A percentile compares a stretch with the other conserved stretches of the same genome.
Conservation (phyloP, 225 moss, liverwort and hornwort species). For the Straminergon stramineum region DNA sequence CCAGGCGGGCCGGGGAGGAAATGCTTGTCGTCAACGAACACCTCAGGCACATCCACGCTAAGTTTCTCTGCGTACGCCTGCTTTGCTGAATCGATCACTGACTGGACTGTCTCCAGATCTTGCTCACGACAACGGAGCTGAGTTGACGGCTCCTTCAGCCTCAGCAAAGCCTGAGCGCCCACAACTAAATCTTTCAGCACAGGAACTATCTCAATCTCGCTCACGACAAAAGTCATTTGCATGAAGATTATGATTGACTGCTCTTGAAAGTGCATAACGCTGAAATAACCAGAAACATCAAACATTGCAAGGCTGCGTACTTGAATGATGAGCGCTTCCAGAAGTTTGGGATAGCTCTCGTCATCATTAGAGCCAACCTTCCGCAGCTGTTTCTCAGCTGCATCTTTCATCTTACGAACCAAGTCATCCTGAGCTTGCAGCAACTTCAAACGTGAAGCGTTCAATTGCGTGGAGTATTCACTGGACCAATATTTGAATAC, state of each 20-base stretch:
- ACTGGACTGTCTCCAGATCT: constrained; percentile 45
- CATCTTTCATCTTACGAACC: constrained; percentile 67
- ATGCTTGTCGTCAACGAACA: constrained; percentile 46
- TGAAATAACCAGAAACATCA: neutral
- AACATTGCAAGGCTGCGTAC: neutral
- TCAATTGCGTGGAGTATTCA: constrained; percentile 75
- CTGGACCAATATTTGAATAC: constrained; percentile 7
- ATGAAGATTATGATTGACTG: neutral
- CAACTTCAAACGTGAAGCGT: constrained; percentile 66
- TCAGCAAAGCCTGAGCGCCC: constrained; percentile 39
- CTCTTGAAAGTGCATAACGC: neutral
- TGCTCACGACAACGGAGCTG: constrained; percentile 71
- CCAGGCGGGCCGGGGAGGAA: constrained; percentile 74
- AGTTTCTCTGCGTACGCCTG: constrained; percentile 38
- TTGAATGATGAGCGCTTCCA: constrained; percentile 60
- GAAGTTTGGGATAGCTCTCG: constrained; percentile 45
- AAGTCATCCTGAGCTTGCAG: constrained; percentile 82
- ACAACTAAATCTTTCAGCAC: neutral
- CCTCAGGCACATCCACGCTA: constrained; percentile 31
- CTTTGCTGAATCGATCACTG: constrained; percentile 47
- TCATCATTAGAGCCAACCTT: constrained; percentile 37
- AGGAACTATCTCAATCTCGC: neutral
- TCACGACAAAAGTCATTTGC: neutral
- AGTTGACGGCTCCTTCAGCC: constrained; percentile 53
- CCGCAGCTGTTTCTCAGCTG: constrained; percentile 61